Conservation (phyloP, 176 grass and related monocot genomes). For the Avena sativa region DNA sequence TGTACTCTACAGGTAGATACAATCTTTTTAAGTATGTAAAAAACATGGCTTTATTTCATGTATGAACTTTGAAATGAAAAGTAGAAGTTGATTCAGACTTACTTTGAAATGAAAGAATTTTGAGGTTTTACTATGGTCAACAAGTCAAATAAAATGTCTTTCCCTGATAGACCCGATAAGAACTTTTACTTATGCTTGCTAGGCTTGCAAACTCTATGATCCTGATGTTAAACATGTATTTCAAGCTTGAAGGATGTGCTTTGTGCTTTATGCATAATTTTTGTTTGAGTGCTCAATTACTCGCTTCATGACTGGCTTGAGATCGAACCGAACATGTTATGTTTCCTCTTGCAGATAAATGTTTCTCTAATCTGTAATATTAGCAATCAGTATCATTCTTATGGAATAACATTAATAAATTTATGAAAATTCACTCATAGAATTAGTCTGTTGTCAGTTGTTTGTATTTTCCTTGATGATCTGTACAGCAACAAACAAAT, state of each 20-base stretch:
- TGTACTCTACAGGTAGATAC: too few relatives aligned
- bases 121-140: too few relatives aligned
- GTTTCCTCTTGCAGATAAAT: not conserved
- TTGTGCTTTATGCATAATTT: not conserved
- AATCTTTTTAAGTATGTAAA: too few relatives aligned
- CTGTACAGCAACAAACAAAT: not conserved
- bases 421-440: not conserved
- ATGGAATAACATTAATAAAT: not conserved
- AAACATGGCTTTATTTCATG: too few relatives aligned
- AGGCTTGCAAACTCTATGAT: too few relatives aligned
- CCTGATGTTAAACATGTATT: too few relatives aligned
- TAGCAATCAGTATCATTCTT: not conserved
- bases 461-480: not conserved
- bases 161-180: too few relatives aligned
- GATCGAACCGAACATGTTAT: not conserved
- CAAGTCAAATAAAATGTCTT: too few relatives aligned
- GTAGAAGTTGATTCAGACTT: too few relatives aligned
- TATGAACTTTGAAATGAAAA: too few relatives aligned
- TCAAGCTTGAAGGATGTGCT: not conserved
- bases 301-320: not conserved
- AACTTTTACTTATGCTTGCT: too few relatives aligned
- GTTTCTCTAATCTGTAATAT: not conserved
- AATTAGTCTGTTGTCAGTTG: not conserved
- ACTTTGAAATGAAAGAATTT: too few relatives aligned
- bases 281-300: not conserved